phyloP scores from a whole-genome alignment of 176 grass and related monocot genomes.

The Oryza meyeriana region DNA sequence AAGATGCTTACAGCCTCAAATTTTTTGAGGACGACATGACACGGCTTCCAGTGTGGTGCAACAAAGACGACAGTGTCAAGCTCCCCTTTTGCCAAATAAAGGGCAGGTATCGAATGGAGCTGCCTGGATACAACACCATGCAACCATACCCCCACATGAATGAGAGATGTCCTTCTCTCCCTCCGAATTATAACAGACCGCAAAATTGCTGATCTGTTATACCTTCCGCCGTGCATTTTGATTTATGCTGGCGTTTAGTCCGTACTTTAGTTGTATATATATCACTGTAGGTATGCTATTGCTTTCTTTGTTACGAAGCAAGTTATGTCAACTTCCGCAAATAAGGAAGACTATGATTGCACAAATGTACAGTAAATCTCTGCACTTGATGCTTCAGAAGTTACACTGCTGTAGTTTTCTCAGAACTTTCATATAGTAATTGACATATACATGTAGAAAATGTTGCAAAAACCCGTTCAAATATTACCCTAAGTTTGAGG shows the following conservation, averaged over 20 bases:
- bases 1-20: constrained; percentile 95
- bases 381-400: background rate
- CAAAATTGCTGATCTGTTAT: constrained; percentile 45
- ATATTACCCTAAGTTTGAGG: no score
- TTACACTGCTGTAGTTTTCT: background rate
- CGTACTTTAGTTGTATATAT: constrained; percentile 41
- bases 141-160: constrained; percentile 87
- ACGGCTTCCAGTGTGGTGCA: constrained; percentile 80
- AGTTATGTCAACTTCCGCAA: constrained; percentile 16
- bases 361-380: constrained; percentile 29
- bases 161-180: constrained; percentile 78
- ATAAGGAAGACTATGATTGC: constrained; percentile 21
- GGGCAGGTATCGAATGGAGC: constrained; percentile 91
- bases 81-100: constrained; percentile 95
- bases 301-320: background rate
- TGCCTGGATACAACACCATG: constrained; percentile 87
- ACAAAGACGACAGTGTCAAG: constrained; percentile 75
- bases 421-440: background rate
- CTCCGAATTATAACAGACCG: constrained; percentile 60
- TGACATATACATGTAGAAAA: background rate
- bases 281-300: constrained; percentile 23
- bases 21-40: constrained; percentile 74
- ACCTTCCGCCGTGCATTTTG: constrained; percentile 11
- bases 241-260: constrained; percentile 5
- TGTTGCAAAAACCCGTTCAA: no score